Evolutionary conservation across 148 eudicot genomes (phyloP).

Genomic region (Fagopyrum esculentum): DNA sequence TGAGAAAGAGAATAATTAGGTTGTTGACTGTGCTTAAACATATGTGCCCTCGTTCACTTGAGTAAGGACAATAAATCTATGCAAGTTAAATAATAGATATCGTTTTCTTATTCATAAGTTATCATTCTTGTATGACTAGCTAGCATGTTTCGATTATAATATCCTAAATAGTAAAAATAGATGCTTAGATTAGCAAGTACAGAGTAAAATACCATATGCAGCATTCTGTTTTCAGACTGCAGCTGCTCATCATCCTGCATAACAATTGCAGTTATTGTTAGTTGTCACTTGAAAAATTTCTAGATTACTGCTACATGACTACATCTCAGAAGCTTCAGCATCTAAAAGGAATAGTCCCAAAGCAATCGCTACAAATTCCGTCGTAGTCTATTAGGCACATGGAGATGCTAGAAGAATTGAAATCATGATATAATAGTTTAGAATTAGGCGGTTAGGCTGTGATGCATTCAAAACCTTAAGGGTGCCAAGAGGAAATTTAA

Average conservation of each 20-base stretch:
- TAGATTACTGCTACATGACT: background rate
- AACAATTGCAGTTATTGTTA: background rate
- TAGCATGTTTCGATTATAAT: background rate
- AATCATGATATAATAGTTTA: too few species aligned
- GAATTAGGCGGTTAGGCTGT: too few species aligned
- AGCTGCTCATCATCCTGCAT: conserved; percentile 55
- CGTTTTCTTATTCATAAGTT: background rate
- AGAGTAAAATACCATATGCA: conserved; percentile 56
- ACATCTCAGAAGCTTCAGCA: background rate
- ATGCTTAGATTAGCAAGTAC: background rate
- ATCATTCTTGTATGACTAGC: background rate
- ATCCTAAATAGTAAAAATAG: background rate
- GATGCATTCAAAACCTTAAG: too few species aligned
- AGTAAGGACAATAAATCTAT: background rate
- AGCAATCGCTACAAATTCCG: too few species aligned
- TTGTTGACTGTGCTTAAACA: background rate
- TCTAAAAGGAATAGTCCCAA: background rate
- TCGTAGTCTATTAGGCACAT: too few species aligned
- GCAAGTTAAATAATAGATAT: background rate
- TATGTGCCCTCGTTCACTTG: background rate
- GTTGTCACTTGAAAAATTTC: background rate
- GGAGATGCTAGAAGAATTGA: too few species aligned
- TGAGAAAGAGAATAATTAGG: background rate
- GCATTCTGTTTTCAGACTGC: conserved; percentile 60
- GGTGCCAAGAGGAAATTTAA: too few species aligned